A percentile compares a stretch with the other conserved stretches of the same genome.
phyloP scores from a whole-genome alignment of 768 basidiomycete genomes.

The Phanerochaete carnosa region DNA sequence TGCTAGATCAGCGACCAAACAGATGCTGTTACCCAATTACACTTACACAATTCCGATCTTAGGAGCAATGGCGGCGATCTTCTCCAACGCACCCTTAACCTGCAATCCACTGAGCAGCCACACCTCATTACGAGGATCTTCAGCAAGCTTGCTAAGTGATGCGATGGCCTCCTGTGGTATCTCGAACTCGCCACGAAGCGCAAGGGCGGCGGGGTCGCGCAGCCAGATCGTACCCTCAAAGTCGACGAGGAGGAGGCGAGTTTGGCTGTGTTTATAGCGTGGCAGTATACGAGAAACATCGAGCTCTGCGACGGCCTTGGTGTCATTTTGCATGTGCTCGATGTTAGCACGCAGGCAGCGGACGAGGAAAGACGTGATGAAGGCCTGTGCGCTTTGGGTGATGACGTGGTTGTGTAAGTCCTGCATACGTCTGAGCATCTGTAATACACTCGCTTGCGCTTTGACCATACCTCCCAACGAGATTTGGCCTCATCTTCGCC shows the following conservation, averaged over 20 bases:
- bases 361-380: slow-evolving; percentile 75
- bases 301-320: slow-evolving; percentile 35
- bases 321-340: slow-evolving; percentile 51
- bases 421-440: slow-evolving; percentile 15
- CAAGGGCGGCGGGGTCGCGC: slow-evolving; percentile 41
- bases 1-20: neutral
- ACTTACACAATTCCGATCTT: slow-evolving; percentile 74
- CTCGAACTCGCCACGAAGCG: slow-evolving; percentile 26
- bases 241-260: slow-evolving; percentile 69
- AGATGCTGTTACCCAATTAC: neutral
- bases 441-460: neutral
- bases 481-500: slow-evolving; percentile 63
- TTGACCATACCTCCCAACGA: slow-evolving; percentile 67
- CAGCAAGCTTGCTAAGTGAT: slow-evolving; percentile 53
- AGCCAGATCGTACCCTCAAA: slow-evolving; percentile 81
- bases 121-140: slow-evolving; percentile 69
- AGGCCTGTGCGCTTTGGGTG: slow-evolving; percentile 83
- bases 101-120: slow-evolving; percentile 80
- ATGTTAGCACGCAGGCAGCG: slow-evolving; percentile 70
- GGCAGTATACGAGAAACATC: slow-evolving; percentile 55
- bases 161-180: slow-evolving; percentile 39
- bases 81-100: slow-evolving; percentile 59
- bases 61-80: slow-evolving; percentile 56
- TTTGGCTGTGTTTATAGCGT: slow-evolving; percentile 60
- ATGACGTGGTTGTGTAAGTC: slow-evolving; percentile 84